phyloP scores from a whole-genome alignment of 192 early-diverging fungal genomes.

The Piromyces finnis region DNA sequence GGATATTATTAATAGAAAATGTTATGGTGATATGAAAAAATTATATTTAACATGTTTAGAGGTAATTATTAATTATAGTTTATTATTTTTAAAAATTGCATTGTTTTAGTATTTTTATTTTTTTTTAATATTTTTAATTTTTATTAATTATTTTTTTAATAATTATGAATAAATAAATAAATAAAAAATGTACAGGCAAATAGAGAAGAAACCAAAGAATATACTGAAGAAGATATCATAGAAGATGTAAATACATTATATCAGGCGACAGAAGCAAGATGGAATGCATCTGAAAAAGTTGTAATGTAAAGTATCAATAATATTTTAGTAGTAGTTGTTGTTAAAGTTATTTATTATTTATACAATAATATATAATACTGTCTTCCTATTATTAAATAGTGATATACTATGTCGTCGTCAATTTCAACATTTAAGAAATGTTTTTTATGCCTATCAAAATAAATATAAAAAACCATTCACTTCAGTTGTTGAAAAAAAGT shows the following conservation, averaged over 20 bases:
- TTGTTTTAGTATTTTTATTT: too few species aligned
- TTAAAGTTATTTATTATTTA: too few species aligned
- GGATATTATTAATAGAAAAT: background rate
- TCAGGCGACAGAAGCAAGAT: background rate
- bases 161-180: too few species aligned
- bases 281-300: background rate
- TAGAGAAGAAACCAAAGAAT: background rate
- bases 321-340: too few species aligned
- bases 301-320: too few species aligned
- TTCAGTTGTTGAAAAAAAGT: background rate
- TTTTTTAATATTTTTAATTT: too few species aligned
- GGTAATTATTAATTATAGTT: too few species aligned
- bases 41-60: background rate
- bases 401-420: background rate
- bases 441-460: background rate
- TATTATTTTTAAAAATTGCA: too few species aligned
- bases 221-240: background rate
- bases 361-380: too few species aligned
- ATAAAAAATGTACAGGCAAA: background rate
- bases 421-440: background rate
- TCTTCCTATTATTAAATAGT: background rate
- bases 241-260: background rate
- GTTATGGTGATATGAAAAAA: background rate
- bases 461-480: background rate
- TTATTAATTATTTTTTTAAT: too few species aligned